These are phyloP conservation scores for Globisporangium sylvaticum DNA, from an alignment of 352 stramenopile species.

Conservation along the genomic window DNA sequence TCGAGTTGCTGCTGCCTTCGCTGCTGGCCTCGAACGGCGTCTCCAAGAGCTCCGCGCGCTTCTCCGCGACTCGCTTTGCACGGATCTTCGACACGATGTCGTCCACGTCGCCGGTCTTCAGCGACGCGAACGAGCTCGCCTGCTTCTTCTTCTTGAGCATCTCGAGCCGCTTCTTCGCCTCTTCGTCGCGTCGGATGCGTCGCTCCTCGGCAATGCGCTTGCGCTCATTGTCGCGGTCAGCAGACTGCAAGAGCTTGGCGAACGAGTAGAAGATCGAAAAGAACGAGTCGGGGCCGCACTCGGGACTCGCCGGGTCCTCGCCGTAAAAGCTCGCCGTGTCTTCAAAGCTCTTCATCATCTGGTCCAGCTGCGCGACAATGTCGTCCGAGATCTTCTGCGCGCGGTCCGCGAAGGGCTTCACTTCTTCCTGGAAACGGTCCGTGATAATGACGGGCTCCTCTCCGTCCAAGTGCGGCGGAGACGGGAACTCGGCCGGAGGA, in stretches of 20 bases:
- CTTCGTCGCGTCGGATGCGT: slow-evolving; percentile 65
- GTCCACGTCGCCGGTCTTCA: slow-evolving; percentile 80
- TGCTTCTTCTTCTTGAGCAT: slow-evolving; percentile 81
- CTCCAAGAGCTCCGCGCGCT: slow-evolving; percentile 55
- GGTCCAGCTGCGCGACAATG: slow-evolving; percentile 48
- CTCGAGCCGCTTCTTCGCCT: slow-evolving; percentile 78
- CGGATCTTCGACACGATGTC: slow-evolving; percentile 84
- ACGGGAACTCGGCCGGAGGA: slow-evolving; percentile 28
- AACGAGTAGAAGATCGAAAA: slow-evolving; percentile 88
- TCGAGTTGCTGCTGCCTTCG: background rate
- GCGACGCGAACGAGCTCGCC: slow-evolving; percentile 52
- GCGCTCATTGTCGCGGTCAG: slow-evolving; percentile 80
- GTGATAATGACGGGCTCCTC: slow-evolving; percentile 35
- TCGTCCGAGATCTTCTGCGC: slow-evolving; percentile 58
- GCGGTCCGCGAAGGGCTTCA: slow-evolving; percentile 69
- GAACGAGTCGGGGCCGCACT: slow-evolving; percentile 70
- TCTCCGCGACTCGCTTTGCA: slow-evolving; percentile 73
- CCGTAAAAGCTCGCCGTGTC: slow-evolving; percentile 69
- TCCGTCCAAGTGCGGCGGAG: slow-evolving; percentile 20
- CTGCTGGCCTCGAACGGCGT: slow-evolving; percentile 14
- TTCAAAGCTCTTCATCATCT: slow-evolving; percentile 63
- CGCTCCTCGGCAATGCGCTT: slow-evolving; percentile 81
- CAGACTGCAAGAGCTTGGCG: slow-evolving; percentile 73
- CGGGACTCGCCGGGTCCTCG: slow-evolving; percentile 66
- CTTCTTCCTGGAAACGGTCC: slow-evolving; percentile 74